phyloP scores from a whole-genome alignment of 139 green algal species.

The Asterochloris sp. region DNA sequence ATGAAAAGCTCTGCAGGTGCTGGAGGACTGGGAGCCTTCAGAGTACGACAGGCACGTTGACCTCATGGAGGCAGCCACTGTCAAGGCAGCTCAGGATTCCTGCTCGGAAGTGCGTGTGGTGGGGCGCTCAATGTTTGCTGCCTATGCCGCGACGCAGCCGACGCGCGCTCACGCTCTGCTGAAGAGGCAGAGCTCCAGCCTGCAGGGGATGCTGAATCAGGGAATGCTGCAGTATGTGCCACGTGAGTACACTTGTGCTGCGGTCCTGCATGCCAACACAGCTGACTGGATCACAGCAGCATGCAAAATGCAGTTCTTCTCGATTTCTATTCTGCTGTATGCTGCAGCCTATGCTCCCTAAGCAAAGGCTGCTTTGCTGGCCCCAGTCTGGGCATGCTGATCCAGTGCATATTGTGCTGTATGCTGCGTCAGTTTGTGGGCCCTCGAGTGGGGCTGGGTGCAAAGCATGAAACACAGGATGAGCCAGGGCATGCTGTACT shows the following conservation, averaged over 20 bases:
- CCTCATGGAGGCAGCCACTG: not conserved
- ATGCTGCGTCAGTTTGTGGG: too few species aligned
- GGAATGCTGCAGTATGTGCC: conserved; percentile 28
- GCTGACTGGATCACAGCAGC: too few species aligned
- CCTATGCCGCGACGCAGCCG: conserved; percentile 36
- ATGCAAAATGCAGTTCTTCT: too few species aligned
- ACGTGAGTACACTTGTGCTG: conserved; percentile 2
- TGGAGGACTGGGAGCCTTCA: conserved; percentile 49
- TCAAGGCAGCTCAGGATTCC: conserved; percentile 33
- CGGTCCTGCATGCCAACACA: too few species aligned
- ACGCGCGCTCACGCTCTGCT: conserved; percentile 35
- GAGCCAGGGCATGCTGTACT: too few species aligned
- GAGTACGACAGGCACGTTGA: conserved; percentile 36
- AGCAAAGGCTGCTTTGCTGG: too few species aligned
- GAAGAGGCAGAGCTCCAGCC: conserved; percentile 31
- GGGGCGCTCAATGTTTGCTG: conserved; percentile 41
- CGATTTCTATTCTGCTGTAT: too few species aligned
- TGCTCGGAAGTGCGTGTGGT: conserved; percentile 37
- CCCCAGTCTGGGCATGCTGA: too few species aligned
- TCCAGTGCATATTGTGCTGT: too few species aligned
- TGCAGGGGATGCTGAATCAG: conserved; percentile 50
- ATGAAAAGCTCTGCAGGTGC: conserved; percentile 10
- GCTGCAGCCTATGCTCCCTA: too few species aligned
- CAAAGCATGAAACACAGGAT: too few species aligned
- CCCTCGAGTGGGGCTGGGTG: too few species aligned